phyloP scores from a whole-genome alignment of 805 yeast genomes.

The Candida mattraensis region DNA sequence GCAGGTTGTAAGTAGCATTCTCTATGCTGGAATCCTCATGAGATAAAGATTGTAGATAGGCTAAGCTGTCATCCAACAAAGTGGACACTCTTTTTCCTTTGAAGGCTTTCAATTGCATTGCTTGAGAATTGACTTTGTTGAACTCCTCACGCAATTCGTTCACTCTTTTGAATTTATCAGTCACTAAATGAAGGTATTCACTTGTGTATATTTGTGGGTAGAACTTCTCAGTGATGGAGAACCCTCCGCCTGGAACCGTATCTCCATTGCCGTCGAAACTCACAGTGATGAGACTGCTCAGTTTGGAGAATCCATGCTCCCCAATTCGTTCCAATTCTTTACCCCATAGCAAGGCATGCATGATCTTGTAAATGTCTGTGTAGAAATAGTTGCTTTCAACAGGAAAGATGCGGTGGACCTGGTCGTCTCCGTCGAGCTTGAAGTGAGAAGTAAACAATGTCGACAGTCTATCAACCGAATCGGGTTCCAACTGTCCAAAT shows the following conservation, averaged over 20 bases:
- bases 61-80: constrained; percentile 27
- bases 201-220: constrained; percentile 42
- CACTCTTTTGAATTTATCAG: constrained; percentile 18
- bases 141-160: constrained; percentile 16
- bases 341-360: constrained; percentile 35
- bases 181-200: constrained; percentile 26
- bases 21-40: constrained; percentile 11
- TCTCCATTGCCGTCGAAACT: constrained; percentile 33
- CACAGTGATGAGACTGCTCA: constrained; percentile 38
- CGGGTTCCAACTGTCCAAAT: constrained; percentile 18
- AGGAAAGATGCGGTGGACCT: constrained; percentile 31
- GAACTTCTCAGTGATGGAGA: constrained; percentile 31
- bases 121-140: constrained; percentile 14
- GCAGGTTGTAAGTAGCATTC: constrained; percentile 25
- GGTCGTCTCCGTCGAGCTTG: constrained; percentile 15
- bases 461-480: constrained; percentile 13
- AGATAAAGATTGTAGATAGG: constrained; percentile 21
- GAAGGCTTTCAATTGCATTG: constrained; percentile 27
- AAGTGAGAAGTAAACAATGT: constrained; percentile 20
- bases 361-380: constrained; percentile 32
- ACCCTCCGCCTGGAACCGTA: constrained; percentile 27
- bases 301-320: constrained; percentile 18
- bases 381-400: constrained; percentile 34
- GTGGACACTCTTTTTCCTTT: constrained; percentile 34
- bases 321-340: constrained; percentile 26